phyloP scores from a whole-genome alignment of 805 yeast species.

The Metschnikowia kunwiensis region DNA sequence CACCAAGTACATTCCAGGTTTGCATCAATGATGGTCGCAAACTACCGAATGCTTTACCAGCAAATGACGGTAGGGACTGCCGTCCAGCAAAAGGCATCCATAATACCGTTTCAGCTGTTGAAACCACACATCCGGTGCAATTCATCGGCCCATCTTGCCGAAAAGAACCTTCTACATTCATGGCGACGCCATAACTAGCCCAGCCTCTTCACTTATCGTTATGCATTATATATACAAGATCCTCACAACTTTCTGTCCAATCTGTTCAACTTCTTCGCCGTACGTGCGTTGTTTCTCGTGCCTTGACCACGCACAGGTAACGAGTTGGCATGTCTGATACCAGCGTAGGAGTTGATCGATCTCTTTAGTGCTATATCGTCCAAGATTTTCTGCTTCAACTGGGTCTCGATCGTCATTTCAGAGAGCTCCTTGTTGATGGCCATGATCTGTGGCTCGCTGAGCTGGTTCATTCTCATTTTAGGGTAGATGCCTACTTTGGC shows the following conservation, averaged over 20 bases:
- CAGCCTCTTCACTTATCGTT: conserved; percentile 2
- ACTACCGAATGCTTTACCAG: too few relatives aligned
- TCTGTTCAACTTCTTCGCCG: conserved; percentile 83
- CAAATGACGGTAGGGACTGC: too few relatives aligned
- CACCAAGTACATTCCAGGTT: too few relatives aligned
- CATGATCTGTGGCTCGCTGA: conserved; percentile 82
- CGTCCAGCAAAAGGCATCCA: too few relatives aligned
- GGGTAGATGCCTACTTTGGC: conserved; percentile 91
- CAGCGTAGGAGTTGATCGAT: conserved; percentile 79
- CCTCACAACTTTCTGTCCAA: conserved; percentile 50
- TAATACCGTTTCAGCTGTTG: too few relatives aligned
- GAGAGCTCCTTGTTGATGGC: conserved; percentile 84
- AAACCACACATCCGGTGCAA: too few relatives aligned
- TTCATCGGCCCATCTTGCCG: too few relatives aligned
- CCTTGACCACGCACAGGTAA: conserved; percentile 72
- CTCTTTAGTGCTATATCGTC: conserved; percentile 78
- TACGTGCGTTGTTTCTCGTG: conserved; percentile 85
- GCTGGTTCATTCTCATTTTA: conserved; percentile 89
- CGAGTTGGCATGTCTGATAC: conserved; percentile 85
- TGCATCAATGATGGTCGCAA: too few relatives aligned
- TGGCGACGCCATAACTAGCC: too few relatives aligned
- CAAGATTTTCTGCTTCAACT: conserved; percentile 66
- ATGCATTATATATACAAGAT: conserved; percentile 10
- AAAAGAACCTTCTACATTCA: too few relatives aligned
- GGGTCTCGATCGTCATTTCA: conserved; percentile 78